Percentiles rank a stretch among this genome's conserved stretches.
Conservation (phyloP, 768 basidiomycete genomes). For the Chlorophyllum brunneum region DNA sequence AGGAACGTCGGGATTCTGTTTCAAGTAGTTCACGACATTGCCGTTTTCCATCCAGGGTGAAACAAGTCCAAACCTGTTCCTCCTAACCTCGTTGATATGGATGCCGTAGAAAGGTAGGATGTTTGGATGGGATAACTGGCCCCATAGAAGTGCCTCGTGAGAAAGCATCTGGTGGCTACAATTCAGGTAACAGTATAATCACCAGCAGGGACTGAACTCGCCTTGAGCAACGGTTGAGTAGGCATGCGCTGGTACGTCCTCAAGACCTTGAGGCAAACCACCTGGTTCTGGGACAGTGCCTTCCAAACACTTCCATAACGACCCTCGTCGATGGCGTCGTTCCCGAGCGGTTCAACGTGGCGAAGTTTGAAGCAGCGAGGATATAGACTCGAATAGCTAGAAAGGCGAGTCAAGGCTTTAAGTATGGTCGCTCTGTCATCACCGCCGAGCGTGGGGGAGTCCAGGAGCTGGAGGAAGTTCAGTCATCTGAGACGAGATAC, state of each 20-base stretch:
- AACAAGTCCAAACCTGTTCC: conserved; percentile 12
- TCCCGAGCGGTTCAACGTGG: conserved; percentile 14
- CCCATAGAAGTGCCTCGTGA: conserved; percentile 17
- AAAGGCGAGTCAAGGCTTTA: conserved; percentile 18
- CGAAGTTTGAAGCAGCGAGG: conserved; percentile 25
- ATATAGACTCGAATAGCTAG: conserved; percentile 22
- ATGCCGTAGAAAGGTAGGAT: conserved; percentile 19
- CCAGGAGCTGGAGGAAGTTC: neutral
- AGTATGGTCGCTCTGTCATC: conserved; percentile 3
- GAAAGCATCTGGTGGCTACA: conserved; percentile 2
- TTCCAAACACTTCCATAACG: conserved; percentile 28
- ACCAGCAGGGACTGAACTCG: neutral
- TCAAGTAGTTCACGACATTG: conserved; percentile 14
- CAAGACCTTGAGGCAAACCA: conserved; percentile 25
- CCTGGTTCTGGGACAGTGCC: conserved; percentile 17
- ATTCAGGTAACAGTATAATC: neutral
- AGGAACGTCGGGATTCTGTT: conserved; percentile 6
- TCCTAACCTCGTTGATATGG: conserved; percentile 9
- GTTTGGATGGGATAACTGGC: conserved; percentile 16
- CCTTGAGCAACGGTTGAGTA: conserved; percentile 20
- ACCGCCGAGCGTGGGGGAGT: conserved; percentile 1
- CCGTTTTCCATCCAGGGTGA: conserved; percentile 19
- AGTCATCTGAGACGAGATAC: neutral
- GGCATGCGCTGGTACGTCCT: conserved; percentile 22
- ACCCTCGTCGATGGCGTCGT: conserved; percentile 19